Evolutionary conservation across 306 rosid species (phyloP).

Genomic region (Alnus glutinosa): DNA sequence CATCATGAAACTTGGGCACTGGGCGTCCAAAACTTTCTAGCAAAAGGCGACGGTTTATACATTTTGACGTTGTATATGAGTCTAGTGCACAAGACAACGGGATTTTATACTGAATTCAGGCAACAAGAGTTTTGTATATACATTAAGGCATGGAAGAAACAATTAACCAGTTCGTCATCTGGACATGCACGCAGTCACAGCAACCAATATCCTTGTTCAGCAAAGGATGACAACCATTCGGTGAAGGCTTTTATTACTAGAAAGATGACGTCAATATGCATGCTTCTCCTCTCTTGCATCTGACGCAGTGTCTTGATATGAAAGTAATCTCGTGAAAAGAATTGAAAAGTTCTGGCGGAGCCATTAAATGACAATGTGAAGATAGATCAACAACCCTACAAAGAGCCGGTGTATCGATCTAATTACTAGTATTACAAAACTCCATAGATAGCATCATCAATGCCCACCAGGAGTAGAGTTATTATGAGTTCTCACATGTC

Average conservation of each 20-base stretch:
- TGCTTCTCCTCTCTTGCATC: neutral
- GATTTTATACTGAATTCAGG: neutral
- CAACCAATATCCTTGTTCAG: neutral
- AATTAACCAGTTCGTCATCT: neutral
- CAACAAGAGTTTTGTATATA: neutral
- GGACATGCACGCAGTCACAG: neutral
- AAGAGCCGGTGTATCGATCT: neutral
- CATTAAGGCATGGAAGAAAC: neutral
- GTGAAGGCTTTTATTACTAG: neutral
- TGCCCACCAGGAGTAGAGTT: neutral
- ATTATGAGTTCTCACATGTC: conserved; percentile 28
- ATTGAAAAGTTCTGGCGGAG: neutral
- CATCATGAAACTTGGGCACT: too few relatives aligned
- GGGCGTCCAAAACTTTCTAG: too few relatives aligned
- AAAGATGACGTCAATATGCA: neutral
- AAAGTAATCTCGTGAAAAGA: neutral
- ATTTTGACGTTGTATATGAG: too few relatives aligned
- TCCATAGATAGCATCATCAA: conserved; percentile 6
- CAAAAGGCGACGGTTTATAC: too few relatives aligned
- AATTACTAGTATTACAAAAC: neutral
- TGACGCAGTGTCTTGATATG: neutral
- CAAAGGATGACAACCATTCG: neutral
- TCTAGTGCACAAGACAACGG: neutral
- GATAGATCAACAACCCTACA: neutral
- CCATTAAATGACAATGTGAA: neutral